A percentile compares a stretch with the other conserved stretches of the same genome.
Conservation (phyloP, 768 basidiomycete genomes). For the Calocera viscosa region DNA sequence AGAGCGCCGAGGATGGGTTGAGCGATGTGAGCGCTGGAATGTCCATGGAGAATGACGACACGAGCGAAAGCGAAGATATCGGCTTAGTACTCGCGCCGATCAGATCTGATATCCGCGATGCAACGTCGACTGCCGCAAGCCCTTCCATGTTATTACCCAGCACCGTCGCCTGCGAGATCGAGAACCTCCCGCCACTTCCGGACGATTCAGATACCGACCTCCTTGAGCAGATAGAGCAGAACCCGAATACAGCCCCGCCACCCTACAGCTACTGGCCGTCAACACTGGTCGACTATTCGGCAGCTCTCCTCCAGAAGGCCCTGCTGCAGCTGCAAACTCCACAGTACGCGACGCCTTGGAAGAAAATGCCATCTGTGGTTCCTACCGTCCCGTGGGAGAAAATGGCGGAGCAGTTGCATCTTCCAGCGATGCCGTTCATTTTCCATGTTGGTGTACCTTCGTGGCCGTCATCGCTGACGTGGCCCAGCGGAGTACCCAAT, state of each 20-base stretch:
- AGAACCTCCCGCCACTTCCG: neutral
- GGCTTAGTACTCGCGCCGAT: neutral
- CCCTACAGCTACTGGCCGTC: conserved; percentile 3
- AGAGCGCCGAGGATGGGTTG: conserved; percentile 9
- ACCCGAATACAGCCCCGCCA: neutral
- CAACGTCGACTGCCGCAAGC: neutral
- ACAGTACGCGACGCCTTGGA: neutral
- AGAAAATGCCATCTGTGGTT: neutral
- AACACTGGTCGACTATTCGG: neutral
- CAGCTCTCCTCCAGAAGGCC: neutral
- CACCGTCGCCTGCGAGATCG: neutral
- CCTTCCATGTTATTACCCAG: neutral
- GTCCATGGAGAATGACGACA: neutral
- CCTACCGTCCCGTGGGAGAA: neutral
- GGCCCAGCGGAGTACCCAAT: neutral
- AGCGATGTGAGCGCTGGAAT: neutral
- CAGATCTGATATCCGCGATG: too few species aligned
- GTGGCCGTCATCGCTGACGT: neutral
- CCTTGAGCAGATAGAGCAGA: neutral
- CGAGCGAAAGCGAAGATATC: conserved; percentile 10
- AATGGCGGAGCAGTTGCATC: neutral
- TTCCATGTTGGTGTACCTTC: neutral
- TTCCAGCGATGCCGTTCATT: neutral
- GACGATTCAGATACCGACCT: neutral
- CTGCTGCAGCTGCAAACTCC: neutral